Evolutionary conservation across 192 early-diverging fungal genomes (phyloP), one percentile per base, ranked within the genome.

Genomic region (Coemansia sp.): DNA sequence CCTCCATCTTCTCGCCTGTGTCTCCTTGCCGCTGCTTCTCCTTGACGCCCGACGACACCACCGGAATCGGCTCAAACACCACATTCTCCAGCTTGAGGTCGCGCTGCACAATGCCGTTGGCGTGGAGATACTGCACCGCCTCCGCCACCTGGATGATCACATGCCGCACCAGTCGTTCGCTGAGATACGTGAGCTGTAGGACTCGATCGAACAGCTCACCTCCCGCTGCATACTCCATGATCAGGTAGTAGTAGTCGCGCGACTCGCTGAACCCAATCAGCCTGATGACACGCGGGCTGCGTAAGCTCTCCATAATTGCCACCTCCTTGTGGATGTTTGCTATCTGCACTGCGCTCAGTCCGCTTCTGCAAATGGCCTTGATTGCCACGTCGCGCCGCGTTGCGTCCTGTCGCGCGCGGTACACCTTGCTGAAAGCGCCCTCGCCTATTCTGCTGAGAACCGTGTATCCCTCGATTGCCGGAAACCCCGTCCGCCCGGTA

Each of bases 1-100:
- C 92, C 65, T 88, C 89, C 66, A 86, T 85, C 72, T 91, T 91
- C 39, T 87, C 87, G 51, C 40, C 46, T 9, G 85, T 87, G 41
- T 89, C 90, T 52, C 86, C 85, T 47, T 84, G 86, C 12, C 78
- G 71, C 64, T 76, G 63, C 71, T 69, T 74, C 66, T 85, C 79
- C 47, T 76, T 64, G 46, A 48, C 67, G 3, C 73, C 72, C 7
- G 85, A 84, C 8, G 88, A 85, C 36, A 84, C 74, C 15, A 90
- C 75, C 0, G 91, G 87, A 39, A 91, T 92, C 19, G 88, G 85
- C 57, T 88, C 86, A 73, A 92, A 91, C 11, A 92, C 78, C 49
- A 95, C 85, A 75, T 98, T 98, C 70, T 98, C 95, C 13, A 91
- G 91, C 84, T 98, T 98, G 66, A 98, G 93, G 75, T 98, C 95